Evolutionary conservation across 192 early-diverging fungal species (phyloP), one percentile per base, ranked within the genome.

Genomic region (Coemansia sp.): DNA sequence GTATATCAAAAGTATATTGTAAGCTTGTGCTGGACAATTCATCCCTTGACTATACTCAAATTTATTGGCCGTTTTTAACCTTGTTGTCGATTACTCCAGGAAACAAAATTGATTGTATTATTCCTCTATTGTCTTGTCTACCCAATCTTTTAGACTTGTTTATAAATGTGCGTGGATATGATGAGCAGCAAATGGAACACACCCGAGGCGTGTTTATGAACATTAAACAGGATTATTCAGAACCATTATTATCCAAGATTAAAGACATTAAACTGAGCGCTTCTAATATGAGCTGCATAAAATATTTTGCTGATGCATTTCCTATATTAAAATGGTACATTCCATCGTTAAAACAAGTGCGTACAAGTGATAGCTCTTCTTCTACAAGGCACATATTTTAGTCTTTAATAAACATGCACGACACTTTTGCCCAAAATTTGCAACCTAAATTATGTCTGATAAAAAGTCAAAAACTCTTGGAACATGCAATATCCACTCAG

Each of bases 371-470:
- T 35, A 35, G 0, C 8, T 35, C 32, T 8, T 35, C 8, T 35
- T 35, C 32, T 35, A 6, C 8, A 35, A 35, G 8, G 32, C 6
- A 35, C 8, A 35, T 8, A 51, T 23, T 17, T 17, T 23, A 23
- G 22, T 17, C 1, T 22, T 22, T 51, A 51, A 10, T 64, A 32
- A 32, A 10, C 10, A 2, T 2, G 17, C 24, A 29, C 8, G 49
- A 49, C 1, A 49, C 19, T 27, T 50, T 48, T 35, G 17, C 49
- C 38, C 43, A 35, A 63, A 22, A 35, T 37, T 63, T 53, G 23
- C 29, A 17, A 41, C 38, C 5, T 14, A 58, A 39, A 21, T 7
- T 4, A n/a, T n/a, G 35, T 22, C 32, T n/a, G 8, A 37, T 39
- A 12, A 58, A 9, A 23, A 37, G n/a, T 2, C 12, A 56, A 57